Percentiles rank a stretch among this genome's conserved stretches.
phyloP scores from a whole-genome alignment of 805 yeast genomes.

The Metahyphopichia silvanorum region DNA sequence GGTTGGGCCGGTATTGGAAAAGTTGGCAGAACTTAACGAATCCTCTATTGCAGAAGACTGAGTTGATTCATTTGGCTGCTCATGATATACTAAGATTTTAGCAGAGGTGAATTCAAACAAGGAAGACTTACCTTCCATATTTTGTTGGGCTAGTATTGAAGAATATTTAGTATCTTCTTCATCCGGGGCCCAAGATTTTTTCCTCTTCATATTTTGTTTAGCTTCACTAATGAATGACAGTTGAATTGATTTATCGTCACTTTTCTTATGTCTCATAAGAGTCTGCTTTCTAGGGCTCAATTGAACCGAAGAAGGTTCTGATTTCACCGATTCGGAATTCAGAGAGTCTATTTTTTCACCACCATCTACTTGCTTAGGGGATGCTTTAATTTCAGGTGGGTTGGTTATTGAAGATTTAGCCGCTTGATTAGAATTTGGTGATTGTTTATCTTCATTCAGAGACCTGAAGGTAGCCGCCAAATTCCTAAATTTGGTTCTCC shows the following conservation, averaged over 20 bases:
- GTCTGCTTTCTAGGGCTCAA: slow-evolving; percentile 39
- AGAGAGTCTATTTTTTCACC: too few relatives aligned
- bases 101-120: slow-evolving; percentile 31
- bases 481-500: too few relatives aligned
- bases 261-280: slow-evolving; percentile 34
- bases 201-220: slow-evolving; percentile 22
- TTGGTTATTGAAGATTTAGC: too few relatives aligned
- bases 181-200: slow-evolving; percentile 3
- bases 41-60: slow-evolving; percentile 2
- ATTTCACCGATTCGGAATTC: too few relatives aligned
- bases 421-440: too few relatives aligned
- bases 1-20: slow-evolving; percentile 4
- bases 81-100: slow-evolving; percentile 35
- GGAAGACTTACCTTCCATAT: slow-evolving; percentile 34
- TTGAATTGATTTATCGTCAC: slow-evolving; percentile 18
- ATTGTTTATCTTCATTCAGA: too few relatives aligned
- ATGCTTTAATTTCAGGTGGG: too few relatives aligned
- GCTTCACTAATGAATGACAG: slow-evolving; percentile 21
- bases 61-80: slow-evolving; percentile 17
- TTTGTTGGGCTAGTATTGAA: slow-evolving; percentile 11
- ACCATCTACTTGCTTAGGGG: too few relatives aligned
- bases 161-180: slow-evolving; percentile 6
- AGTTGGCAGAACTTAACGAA: slow-evolving; percentile 1
- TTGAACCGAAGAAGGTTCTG: too few relatives aligned
- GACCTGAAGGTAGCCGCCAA: too few relatives aligned